Percentiles rank a stretch among this genome's conserved stretches.
Conservation (phyloP, 2,329 filamentous ascomycete species). For the Trichoderma pleuroti region DNA sequence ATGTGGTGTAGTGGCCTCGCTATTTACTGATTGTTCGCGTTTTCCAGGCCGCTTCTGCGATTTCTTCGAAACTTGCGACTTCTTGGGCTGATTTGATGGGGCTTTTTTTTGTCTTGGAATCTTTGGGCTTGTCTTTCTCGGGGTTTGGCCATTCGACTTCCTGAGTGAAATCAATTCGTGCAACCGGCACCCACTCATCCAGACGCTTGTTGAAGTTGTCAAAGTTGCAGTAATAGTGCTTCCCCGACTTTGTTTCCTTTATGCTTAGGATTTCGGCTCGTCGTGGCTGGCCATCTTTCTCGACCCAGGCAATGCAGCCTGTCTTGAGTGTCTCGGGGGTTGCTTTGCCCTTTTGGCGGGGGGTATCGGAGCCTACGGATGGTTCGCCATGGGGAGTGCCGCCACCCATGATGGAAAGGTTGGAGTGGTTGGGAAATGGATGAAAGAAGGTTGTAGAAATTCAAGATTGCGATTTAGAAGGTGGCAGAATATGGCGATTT, state of each 20-base stretch:
- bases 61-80: constrained; percentile 56
- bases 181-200: constrained; percentile 81
- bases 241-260: constrained; percentile 80
- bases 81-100: constrained; percentile 54
- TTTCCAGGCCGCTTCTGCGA: constrained; percentile 53
- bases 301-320: constrained; percentile 59
- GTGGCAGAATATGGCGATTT: constrained; percentile 16
- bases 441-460: background rate
- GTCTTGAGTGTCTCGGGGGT: constrained; percentile 73
- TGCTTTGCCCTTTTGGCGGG: constrained; percentile 71
- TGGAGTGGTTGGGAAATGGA: constrained; percentile 9
- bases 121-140: constrained; percentile 78
- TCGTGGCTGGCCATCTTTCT: constrained; percentile 74
- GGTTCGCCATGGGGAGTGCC: constrained; percentile 49
- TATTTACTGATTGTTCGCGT: constrained; percentile 52
- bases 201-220: constrained; percentile 92
- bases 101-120: constrained; percentile 71
- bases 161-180: constrained; percentile 78
- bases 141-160: constrained; percentile 96
- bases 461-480: background rate
- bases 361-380: constrained; percentile 54
- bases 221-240: constrained; percentile 94
- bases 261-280: constrained; percentile 97
- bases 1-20: constrained; percentile 52
- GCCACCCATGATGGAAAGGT: constrained; percentile 50